Evolutionary conservation across 441 rosid genomes (phyloP).

Genomic region (Dalechampia spathulata): DNA sequence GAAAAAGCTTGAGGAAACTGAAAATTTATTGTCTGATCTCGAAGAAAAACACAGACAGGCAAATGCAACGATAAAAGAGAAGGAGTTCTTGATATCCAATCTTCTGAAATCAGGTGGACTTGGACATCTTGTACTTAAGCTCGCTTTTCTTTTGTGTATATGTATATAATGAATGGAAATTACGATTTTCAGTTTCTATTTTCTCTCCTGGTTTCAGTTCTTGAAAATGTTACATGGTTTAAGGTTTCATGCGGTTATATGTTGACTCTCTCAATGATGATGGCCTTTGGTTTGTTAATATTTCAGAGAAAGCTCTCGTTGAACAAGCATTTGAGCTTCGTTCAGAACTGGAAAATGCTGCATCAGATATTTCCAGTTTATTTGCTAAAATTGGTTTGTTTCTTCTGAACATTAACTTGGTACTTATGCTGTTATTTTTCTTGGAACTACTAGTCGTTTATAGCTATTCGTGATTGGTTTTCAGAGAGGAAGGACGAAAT

Average conservation of each 20-base stretch:
- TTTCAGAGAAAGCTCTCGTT: slow-evolving; percentile 78
- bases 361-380: slow-evolving; percentile 84
- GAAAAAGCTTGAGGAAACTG: slow-evolving; percentile 84
- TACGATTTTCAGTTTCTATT: neutral
- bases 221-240: no score
- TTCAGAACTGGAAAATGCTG: slow-evolving; percentile 73
- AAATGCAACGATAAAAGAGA: slow-evolving; percentile 85
- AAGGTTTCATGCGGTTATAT: no score
- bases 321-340: slow-evolving; percentile 86
- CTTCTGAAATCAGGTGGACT: slow-evolving; percentile 96
- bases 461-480: slow-evolving; percentile 19
- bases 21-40: slow-evolving; percentile 60
- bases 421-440: slow-evolving; percentile 31
- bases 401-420: slow-evolving; percentile 4
- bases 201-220: neutral
- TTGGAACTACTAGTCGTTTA: slow-evolving; percentile 13
- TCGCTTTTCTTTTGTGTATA: slow-evolving; percentile 3
- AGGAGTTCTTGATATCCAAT: slow-evolving; percentile 75
- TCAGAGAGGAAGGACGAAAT: slow-evolving; percentile 92
- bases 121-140: no score
- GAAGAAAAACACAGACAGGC: slow-evolving; percentile 95
- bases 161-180: no score
- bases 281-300: slow-evolving; percentile 1
- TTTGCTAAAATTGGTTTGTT: slow-evolving; percentile 84
- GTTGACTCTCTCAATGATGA: no score